Base-by-base conservation (phyloP, 1,139 yeast species). In the Saccharomyces hybrid region DNA sequence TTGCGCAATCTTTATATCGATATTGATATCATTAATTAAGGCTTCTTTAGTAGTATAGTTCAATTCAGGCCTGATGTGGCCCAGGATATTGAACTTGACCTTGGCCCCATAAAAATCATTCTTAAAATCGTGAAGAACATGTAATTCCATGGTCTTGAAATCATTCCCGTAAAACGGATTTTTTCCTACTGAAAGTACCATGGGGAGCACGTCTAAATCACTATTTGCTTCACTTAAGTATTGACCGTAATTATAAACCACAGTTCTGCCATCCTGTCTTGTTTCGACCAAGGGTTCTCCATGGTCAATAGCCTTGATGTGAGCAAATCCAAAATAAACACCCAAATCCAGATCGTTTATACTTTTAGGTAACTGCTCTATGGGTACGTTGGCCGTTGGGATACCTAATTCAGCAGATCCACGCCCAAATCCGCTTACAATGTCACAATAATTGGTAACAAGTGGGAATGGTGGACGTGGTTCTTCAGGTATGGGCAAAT, bases 171-270 rank as follows among this genome's bases (percentile, higher is more conserved):
- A 95, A 70, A 86, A 93, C 16, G 99, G 99, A 67, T 93, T 95
- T 88, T 90, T 89, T 1, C 99, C 99, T 28, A 95, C 80, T 19
- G 96, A 88, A 88, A 91, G 86, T 21, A 91, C 98, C 86, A 90
- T 89, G 0, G 97, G 97, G 29, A 83, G 75, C 0, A 71, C 71
- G 14, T 71, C 72, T 19, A 75, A 63, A 50, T 79, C 80, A 12
- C 61, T 62, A 29, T 56, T 62, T 11, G 76, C 78, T 0, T 62
- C 66, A 1, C 63, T 56, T 47, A 89, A 70, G 19, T 71, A 64
- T 8, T 72, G 63, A 0, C 97, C 97, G 65, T 82, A 81, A 60
- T 84, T 84, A 67, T 84, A 79, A 56, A 74, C 70, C 44, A 87
- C 78, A 58, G 80, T 67, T 54, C 75, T 64, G 1, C 73, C 74